These are phyloP conservation scores for Barnettozyma vustinii DNA, from an alignment of 805 yeast genomes.

Conservation along the genomic window DNA sequence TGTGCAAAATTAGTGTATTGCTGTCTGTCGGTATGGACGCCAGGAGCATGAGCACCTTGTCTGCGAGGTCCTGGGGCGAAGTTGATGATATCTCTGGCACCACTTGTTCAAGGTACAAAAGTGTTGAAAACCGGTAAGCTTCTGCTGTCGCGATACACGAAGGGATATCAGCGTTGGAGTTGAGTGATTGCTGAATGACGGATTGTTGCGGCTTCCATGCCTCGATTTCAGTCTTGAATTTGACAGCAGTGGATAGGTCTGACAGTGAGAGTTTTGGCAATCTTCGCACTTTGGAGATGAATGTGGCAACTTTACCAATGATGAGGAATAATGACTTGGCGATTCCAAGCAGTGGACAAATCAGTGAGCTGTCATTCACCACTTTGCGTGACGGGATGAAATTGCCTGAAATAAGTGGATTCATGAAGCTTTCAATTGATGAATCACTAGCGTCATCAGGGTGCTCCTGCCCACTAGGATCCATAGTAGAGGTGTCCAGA, in stretches of 20 bases:
- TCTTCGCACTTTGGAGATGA: slow-evolving; percentile 44
- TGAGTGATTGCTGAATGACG: slow-evolving; percentile 37
- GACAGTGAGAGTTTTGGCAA: slow-evolving; percentile 37
- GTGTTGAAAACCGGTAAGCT: slow-evolving; percentile 56
- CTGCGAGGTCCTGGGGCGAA: slow-evolving; percentile 51
- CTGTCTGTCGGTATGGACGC: slow-evolving; percentile 61
- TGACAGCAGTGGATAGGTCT: slow-evolving; percentile 50
- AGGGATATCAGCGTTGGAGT: slow-evolving; percentile 37
- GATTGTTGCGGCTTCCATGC: slow-evolving; percentile 47
- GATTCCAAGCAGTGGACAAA: slow-evolving; percentile 66
- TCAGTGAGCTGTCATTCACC: slow-evolving; percentile 13
- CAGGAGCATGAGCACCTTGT: slow-evolving; percentile 50
- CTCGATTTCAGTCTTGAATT: slow-evolving; percentile 45
- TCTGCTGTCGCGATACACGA: slow-evolving; percentile 67
- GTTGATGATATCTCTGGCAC: slow-evolving; percentile 62
- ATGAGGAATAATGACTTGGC: slow-evolving; percentile 59
- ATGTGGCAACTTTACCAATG: slow-evolving; percentile 56
- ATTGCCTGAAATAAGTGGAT: slow-evolving; percentile 7
- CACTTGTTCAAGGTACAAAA: slow-evolving; percentile 60
- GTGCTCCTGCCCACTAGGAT: not conserved
- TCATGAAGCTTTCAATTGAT: slow-evolving; percentile 5
- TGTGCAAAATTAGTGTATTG: slow-evolving; percentile 51
- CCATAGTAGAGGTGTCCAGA: not conserved
- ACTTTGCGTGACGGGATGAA: slow-evolving; percentile 3
- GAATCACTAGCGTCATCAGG: not conserved